Evolutionary conservation across 495 filamentous ascomycete genomes (phyloP), one percentile per base, ranked within the genome.

Genomic region (Penicillium roqueforti): DNA sequence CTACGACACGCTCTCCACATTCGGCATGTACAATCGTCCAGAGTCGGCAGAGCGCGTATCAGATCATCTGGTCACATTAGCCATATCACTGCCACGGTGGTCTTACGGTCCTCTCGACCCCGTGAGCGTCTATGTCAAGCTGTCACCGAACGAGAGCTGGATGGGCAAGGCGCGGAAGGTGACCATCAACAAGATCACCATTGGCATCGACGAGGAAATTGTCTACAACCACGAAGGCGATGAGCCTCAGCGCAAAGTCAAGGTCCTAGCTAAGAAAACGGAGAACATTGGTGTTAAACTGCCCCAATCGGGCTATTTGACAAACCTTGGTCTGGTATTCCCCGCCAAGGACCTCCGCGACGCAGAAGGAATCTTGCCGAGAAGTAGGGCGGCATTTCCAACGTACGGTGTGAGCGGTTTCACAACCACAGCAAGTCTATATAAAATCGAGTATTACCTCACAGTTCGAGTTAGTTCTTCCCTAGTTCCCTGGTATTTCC

Each of bases 211-310:
- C 60, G 93, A 98, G 68, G 91, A 97, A 68, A 95, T 97, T 46
- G 91, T 91, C 19, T 98, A 88, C 72, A 97, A 98, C 60, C 93
- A 93, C 34, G 92, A 97, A 63, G 93, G 93, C n/a, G 93, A 97
- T 60, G 93, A 97, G 68, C 91, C 92, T 41, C 89, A 87, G 25
- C 87, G 88, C 59, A 97, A 95, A 67, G 75, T 90, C 66, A 97
- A 93, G 67, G 84, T 83, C 20, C 72, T 98, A 58, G 85, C 88
- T 20, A 92, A 89, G 62, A 86, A 92, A 57, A 87, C 88, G 3
- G 92, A 97, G 55, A 72, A 74, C 3, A 82, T 98, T 19, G 85
- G 87, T 11, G 81, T 87, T 13, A 95, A 87, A 68, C 69, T 98
- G 65, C 89, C 93, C 2, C 91, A 92, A 53, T 77, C 84, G 3